These are phyloP conservation scores for Karstenula rhodostoma DNA, from an alignment of 2,329 filamentous ascomycete genomes.

Conservation along the genomic window DNA sequence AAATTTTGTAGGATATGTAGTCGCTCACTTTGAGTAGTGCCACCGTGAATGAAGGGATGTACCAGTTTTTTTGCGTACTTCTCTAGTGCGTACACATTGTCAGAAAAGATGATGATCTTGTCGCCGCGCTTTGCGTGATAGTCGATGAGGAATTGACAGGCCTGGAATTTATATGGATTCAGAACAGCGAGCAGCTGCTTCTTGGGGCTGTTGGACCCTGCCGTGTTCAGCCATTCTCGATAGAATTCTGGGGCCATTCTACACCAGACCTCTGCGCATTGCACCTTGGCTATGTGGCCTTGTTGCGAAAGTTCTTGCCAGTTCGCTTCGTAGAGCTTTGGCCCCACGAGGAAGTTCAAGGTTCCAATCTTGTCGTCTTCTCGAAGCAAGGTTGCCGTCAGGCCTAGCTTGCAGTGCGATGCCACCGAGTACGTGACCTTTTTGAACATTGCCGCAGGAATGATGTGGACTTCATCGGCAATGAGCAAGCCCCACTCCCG, in stretches of 20 bases:
- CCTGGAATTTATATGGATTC: slow-evolving; percentile 97
- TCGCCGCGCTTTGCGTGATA: slow-evolving; percentile 95
- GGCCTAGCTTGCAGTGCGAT: slow-evolving; percentile 90
- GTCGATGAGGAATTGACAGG: slow-evolving; percentile 97
- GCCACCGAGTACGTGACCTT: slow-evolving; percentile 93
- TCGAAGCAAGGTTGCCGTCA: slow-evolving; percentile 91
- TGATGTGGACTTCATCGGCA: slow-evolving; percentile 96
- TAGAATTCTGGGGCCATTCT: slow-evolving; percentile 99
- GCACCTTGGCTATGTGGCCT: slow-evolving; percentile 94
- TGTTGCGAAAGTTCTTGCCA: slow-evolving; percentile 99
- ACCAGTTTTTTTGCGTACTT: slow-evolving; percentile 83
- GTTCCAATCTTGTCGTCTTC: slow-evolving; percentile 99
- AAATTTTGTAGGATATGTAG: slow-evolving; percentile 91
- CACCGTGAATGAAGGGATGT: slow-evolving; percentile 92
- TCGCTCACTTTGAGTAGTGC: slow-evolving; percentile 84
- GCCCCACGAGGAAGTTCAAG: slow-evolving; percentile 95
- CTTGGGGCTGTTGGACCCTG: slow-evolving; percentile 65
- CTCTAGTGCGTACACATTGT: slow-evolving; percentile 93
- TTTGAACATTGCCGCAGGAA: slow-evolving; percentile 94
- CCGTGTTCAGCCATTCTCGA: slow-evolving; percentile 80
- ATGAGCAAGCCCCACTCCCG: slow-evolving; percentile 98
- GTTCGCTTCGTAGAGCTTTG: slow-evolving; percentile 97
- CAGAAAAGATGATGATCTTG: slow-evolving; percentile 98
- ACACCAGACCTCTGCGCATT: slow-evolving; percentile 99
- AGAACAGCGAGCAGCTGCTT: slow-evolving; percentile 84